A percentile compares a stretch with the other conserved stretches of the same genome.
Conservation (phyloP, 805 yeast genomes). For the Peterozyma toletana region DNA sequence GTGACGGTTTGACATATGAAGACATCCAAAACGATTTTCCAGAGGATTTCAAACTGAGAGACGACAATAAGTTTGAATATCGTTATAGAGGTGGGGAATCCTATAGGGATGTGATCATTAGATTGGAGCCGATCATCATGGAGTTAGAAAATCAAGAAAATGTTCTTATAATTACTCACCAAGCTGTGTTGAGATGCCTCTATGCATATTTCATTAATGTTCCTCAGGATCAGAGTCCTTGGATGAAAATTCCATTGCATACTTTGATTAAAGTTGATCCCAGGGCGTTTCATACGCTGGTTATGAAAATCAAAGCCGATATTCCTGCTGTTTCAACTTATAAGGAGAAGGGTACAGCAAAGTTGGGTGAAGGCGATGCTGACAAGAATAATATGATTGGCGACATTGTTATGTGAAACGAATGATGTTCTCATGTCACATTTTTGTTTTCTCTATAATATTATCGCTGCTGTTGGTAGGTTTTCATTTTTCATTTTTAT, state of each 20-base stretch:
- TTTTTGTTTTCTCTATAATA: background rate
- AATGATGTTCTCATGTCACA: conserved; percentile 22
- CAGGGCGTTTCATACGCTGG: conserved; percentile 86
- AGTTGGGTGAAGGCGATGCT: conserved; percentile 43
- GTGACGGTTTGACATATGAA: conserved; percentile 95
- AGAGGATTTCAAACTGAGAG: conserved; percentile 92
- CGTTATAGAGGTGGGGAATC: conserved; percentile 97
- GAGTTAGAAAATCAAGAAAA: conserved; percentile 96
- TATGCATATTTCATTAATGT: conserved; percentile 98
- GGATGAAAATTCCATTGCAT: conserved; percentile 98
- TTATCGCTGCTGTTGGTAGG: background rate
- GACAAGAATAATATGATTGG: conserved; percentile 35
- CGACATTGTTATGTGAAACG: conserved; percentile 33
- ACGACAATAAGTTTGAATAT: conserved; percentile 91
- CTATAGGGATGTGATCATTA: conserved; percentile 87
- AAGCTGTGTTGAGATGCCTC: conserved; percentile 92
- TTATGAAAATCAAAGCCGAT: conserved; percentile 86
- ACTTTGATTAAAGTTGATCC: conserved; percentile 92
- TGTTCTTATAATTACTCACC: conserved; percentile 92
- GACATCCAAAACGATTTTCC: conserved; percentile 83
- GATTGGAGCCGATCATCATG: conserved; percentile 97
- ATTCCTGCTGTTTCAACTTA: conserved; percentile 98
- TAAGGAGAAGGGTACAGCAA: conserved; percentile 85
- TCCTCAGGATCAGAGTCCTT: conserved; percentile 94
- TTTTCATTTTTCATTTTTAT: background rate